Base-by-base conservation (phyloP, 2,329 filamentous ascomycete genomes). In the Trichophyton equinum region DNA sequence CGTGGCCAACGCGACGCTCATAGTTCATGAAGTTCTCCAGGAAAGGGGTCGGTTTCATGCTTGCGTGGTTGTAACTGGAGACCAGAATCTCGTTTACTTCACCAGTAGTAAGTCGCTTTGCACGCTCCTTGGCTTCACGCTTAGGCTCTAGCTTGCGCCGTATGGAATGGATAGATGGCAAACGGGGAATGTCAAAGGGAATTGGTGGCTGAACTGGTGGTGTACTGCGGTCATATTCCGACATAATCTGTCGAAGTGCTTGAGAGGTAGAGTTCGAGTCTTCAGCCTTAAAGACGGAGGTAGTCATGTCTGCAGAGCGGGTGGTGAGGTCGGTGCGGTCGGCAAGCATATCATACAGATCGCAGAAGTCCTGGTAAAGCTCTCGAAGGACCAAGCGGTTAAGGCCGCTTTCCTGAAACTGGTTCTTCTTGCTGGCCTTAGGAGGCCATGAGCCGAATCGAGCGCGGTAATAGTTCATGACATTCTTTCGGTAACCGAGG, bases 181-280 rank as follows among this genome's bases (percentile, higher is more conserved):
- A 74, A 65, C 85, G 82, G 2, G 94, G 92, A 3, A 89, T 79
- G 70, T 97, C 92, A 69, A 92, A 97, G 0, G 94, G 92, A 60
- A 97, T 85, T 0, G 92, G 90, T 0, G 94, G 94, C 62, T 92
- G 83, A 0, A 97, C 91, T 0, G 94, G 94, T 0, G 92, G 90
- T 13, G 86, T 89, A 7, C 88, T 92, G 62, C 87, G 84, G 71
- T 99, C 94, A 69, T 91, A 96, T 74, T 97, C 92, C 66, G 83
- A 85, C 64, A 96, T 79, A 11, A 96, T 82, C 64, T 85, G 86
- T 60, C 92, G 85, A 53, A 97, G 77, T 1, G 88, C 89, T 44
- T 85, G 81, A 27, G 84, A 78, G 9, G 83, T 80, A 25, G 86
- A 81, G 55, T 77, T 75, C 11, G 77, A 74, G 2, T 77, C 72